Evolutionary conservation across 768 basidiomycete genomes (phyloP), one percentile per base, ranked within the genome.

Genomic region (Mycena latifolia): DNA sequence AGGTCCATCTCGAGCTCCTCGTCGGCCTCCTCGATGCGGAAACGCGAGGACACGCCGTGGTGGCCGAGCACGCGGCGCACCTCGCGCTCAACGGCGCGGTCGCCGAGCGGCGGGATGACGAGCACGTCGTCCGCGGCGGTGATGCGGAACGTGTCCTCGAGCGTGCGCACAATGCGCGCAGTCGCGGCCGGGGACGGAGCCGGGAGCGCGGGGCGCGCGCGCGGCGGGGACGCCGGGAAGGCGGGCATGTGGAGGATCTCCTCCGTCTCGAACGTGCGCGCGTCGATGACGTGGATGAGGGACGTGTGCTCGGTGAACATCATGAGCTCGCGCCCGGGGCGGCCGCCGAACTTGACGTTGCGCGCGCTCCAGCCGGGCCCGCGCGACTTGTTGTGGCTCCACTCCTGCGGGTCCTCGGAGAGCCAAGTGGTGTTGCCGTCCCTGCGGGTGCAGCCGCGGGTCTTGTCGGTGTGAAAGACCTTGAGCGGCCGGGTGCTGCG

Each of bases 261-360:
- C 66, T 92, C 89, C 8, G 85, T 86, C 73, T 94, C 90, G 71
- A 96, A 96, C 0, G 94, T 96, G 48, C 89, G 85, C 5, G 95
- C 94, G 73, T 98, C 96, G 53, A 97, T 81, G 61, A 96, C 82
- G 72, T 98, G 96, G 10, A 97, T 75, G 39, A 92, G 77, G 31
- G 87, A 90, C 2, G 93, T 92, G 74, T 97, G 95, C 93, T 96
- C 95, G 18, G 95, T 94, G 78, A 96, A 98, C 0, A 88, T 89
- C 87, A 97, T 87, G 1, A 96, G 76, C 77, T 97, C 96, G 66
- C 87, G 85, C 27, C 88, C 86, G 17, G 78, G 77, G 64, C 87
- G 86, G 14, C 87, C 85, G 63, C 89, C 88, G 77, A 97, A 98
- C 76, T 96, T 96, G 73, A 98, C 89, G 61, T 85, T 94, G 60